Conservation (phyloP, 345 rosid species). For the Syzygium aromaticum region DNA sequence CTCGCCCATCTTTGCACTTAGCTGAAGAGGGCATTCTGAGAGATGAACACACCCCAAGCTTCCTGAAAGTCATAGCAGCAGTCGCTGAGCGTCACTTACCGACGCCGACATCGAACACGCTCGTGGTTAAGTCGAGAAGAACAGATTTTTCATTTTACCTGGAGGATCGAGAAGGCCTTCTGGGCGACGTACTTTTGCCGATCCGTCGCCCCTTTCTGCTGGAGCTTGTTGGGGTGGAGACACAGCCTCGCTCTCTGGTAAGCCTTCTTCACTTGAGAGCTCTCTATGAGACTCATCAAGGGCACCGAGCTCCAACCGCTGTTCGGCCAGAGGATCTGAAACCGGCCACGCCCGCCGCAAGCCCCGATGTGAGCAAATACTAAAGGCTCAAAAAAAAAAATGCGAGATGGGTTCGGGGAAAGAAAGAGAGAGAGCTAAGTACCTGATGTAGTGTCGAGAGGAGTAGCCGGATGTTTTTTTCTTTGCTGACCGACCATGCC, state of each 20-base stretch:
- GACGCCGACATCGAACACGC: background rate
- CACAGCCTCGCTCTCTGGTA: slow-evolving; percentile 90
- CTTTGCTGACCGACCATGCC: slow-evolving; percentile 76
- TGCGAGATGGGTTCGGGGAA: background rate
- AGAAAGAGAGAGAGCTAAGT: background rate
- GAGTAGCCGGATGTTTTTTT: slow-evolving; percentile 59
- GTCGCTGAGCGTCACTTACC: background rate
- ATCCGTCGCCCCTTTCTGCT: slow-evolving; percentile 67
- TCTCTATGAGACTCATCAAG: slow-evolving; percentile 46
- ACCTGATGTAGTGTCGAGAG: slow-evolving; percentile 65
- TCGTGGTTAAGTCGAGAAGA: background rate
- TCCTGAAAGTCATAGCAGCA: background rate
- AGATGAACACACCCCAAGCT: background rate
- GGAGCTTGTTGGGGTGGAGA: slow-evolving; percentile 90
- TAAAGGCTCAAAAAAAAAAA: background rate
- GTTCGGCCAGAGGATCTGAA: slow-evolving; percentile 68
- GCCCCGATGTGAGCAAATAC: background rate
- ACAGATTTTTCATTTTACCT: slow-evolving; percentile 29
- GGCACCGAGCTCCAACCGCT: slow-evolving; percentile 67
- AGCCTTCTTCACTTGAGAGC: slow-evolving; percentile 80
- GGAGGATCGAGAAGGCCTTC: slow-evolving; percentile 68
- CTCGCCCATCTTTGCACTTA: background rate
- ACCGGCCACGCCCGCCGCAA: background rate
- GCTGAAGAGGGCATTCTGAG: background rate
- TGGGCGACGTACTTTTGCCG: slow-evolving; percentile 67